Base-by-base conservation (phyloP, 2,329 filamentous ascomycete species). In the Epichloe hybrida region DNA sequence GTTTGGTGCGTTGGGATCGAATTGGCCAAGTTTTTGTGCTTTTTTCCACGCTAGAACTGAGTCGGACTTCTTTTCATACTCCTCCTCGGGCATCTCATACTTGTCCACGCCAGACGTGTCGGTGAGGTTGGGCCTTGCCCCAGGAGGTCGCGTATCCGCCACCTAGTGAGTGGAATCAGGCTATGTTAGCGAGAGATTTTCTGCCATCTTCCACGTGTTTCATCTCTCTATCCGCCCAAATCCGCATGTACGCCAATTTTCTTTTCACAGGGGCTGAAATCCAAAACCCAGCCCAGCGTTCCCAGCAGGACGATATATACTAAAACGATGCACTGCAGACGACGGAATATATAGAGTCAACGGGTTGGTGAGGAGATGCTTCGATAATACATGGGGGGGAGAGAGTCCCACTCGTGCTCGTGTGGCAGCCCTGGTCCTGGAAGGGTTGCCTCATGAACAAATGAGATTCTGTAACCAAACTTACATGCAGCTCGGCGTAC, bases 31-130 rank as follows among this genome's bases (percentile, higher is more conserved):
- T 65, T 94, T 90, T 67, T 95, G 83, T n/a, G 81, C 73, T 70
- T 87, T 91, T 71, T 98, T 98, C 89, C 89, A 97, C 5, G 90
- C 87, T 23, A 96, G 78, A 13, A 98, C 93, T 3, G 86, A 91
- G 68, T 96, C 88, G 42, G 81, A 74, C 62, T 90, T 88, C 61
- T 81, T 80, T 64, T 89, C 88, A 69, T 98, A 98, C 62, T 90
- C 85, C 47, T 83, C 77, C 49, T 78, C 74, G n/a, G 89, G 87
- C 76, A 98, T 85, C 55, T 85, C 80, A 66, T 93, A 97, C 71
- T 96, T 96, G 51, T 89, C 81, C 5, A 96, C 88, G 9, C 80
- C 76, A 42, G 85, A 84, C 43, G 86, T 77, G 69, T 95, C 90
- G 57, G 79, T 84, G 69, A 86, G 88, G 68, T 96, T 90, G 55